Evolutionary conservation across 2,329 filamentous ascomycete genomes (phyloP).

Genomic region (Colletotrichum kahawae): DNA sequence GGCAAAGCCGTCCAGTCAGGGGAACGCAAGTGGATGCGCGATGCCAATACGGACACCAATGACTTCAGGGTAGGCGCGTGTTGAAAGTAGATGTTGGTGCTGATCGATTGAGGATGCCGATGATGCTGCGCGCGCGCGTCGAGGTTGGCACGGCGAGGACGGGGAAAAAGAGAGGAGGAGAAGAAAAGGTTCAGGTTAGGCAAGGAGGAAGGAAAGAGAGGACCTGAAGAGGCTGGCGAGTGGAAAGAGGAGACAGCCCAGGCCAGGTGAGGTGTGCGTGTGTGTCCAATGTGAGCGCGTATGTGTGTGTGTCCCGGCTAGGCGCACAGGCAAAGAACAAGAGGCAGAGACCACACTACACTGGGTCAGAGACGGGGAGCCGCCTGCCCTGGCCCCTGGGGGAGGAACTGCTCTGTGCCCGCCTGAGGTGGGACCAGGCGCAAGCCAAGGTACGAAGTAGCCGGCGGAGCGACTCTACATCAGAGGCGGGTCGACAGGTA

Average conservation of each 20-base stretch:
- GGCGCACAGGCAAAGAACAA: neutral
- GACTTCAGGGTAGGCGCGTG: neutral
- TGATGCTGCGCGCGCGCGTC: conserved; percentile 10
- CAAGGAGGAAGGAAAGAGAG: conserved; percentile 14
- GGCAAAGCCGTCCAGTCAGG: conserved; percentile 18
- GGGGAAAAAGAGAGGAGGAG: conserved; percentile 6
- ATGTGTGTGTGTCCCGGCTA: neutral
- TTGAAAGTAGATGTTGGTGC: neutral
- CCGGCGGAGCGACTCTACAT: neutral
- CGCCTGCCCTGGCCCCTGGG: conserved; percentile 5
- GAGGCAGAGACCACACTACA: neutral
- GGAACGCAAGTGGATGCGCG: conserved; percentile 6
- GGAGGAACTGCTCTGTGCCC: conserved; percentile 17
- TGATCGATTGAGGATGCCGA: neutral
- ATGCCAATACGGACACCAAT: conserved; percentile 7
- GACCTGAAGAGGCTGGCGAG: conserved; percentile 20
- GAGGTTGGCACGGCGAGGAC: conserved; percentile 19
- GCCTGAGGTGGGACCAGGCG: conserved; percentile 4
- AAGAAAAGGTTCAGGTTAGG: conserved; percentile 12
- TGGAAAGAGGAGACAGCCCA: conserved; percentile 18
- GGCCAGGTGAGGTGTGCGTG: neutral
- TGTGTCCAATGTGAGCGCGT: neutral
- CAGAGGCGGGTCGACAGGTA: neutral
- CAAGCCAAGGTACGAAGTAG: conserved; percentile 12
- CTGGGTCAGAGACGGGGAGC: conserved; percentile 13